These are phyloP conservation scores for Suhomyces vadensis DNA, from an alignment of 805 yeast species.

Conservation along the genomic window DNA sequence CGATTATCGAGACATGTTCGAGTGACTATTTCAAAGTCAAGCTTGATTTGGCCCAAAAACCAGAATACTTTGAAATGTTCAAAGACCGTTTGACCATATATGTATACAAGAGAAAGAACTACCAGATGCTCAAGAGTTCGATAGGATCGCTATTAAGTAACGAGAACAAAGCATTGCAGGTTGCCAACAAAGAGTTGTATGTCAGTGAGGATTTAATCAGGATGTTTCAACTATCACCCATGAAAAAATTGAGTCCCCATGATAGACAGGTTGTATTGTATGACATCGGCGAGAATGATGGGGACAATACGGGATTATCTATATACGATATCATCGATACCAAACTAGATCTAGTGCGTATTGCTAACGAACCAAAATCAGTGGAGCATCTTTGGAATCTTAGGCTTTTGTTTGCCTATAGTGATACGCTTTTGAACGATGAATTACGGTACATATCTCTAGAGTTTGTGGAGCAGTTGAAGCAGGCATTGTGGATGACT, in stretches of 20 bases:
- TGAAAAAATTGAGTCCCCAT: conserved; percentile 23
- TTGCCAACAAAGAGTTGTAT: conserved; percentile 27
- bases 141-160: conserved; percentile 35
- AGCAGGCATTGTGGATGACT: conserved; percentile 41
- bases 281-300: conserved; percentile 23
- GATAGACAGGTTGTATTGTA: conserved; percentile 33
- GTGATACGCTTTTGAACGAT: conserved; percentile 43
- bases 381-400: conserved; percentile 65
- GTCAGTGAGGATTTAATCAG: conserved; percentile 26
- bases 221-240: conserved; percentile 24
- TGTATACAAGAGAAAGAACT: conserved; percentile 50
- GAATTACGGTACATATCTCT: conserved; percentile 47
- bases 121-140: conserved; percentile 36
- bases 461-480: conserved; percentile 55
- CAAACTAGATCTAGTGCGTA: conserved; percentile 49
- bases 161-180: conserved; percentile 32
- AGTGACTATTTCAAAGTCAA: conserved; percentile 55
- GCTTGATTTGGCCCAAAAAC: conserved; percentile 44
- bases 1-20: conserved; percentile 46
- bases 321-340: conserved; percentile 51
- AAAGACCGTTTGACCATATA: conserved; percentile 47
- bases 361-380: conserved; percentile 42
- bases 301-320: conserved; percentile 34
- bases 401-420: conserved; percentile 59
- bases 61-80: conserved; percentile 46